Evolutionary conservation across 805 yeast species (phyloP).

Genomic region (Pachysolen tannophilus): DNA sequence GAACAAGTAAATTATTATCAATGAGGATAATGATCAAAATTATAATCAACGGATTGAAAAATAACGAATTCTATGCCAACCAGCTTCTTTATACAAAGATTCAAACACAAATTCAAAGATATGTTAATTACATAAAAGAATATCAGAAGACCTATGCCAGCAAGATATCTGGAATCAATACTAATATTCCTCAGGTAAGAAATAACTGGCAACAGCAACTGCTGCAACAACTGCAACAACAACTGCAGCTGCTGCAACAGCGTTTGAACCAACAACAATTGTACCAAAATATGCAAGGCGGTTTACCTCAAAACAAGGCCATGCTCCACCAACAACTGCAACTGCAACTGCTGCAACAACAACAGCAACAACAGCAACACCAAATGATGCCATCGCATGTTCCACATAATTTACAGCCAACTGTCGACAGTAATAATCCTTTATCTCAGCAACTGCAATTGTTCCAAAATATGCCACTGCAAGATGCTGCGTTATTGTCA

Average conservation of each 20-base stretch:
- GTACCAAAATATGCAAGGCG: constrained; percentile 5
- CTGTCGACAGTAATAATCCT: too few relatives aligned
- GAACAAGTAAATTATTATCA: constrained; percentile 69
- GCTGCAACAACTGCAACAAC: constrained; percentile 8
- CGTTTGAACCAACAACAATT: constrained; percentile 8
- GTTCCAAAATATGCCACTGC: constrained; percentile 6
- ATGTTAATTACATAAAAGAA: constrained; percentile 66
- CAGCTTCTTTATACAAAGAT: constrained; percentile 66
- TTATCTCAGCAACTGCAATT: constrained; percentile 6
- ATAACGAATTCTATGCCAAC: constrained; percentile 61
- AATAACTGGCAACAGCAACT: constrained; percentile 24
- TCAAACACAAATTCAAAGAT: constrained; percentile 64
- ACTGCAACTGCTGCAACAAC: not conserved
- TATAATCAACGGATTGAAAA: constrained; percentile 60
- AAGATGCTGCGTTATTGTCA: too few relatives aligned
- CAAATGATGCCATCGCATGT: constrained; percentile 2
- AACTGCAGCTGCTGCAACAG: constrained; percentile 18
- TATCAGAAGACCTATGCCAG: constrained; percentile 34
- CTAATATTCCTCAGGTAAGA: constrained; percentile 24
- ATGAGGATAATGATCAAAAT: constrained; percentile 73
- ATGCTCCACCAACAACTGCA: constrained; percentile 1
- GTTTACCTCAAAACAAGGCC: constrained; percentile 9
- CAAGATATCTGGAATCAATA: constrained; percentile 18
- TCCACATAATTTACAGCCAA: not conserved
- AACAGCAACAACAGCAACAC: constrained; percentile 3